Percentiles rank a stretch among this genome's conserved stretches.
phyloP scores from a whole-genome alignment of 768 basidiomycete genomes.

The Crassisporium funariophilum region DNA sequence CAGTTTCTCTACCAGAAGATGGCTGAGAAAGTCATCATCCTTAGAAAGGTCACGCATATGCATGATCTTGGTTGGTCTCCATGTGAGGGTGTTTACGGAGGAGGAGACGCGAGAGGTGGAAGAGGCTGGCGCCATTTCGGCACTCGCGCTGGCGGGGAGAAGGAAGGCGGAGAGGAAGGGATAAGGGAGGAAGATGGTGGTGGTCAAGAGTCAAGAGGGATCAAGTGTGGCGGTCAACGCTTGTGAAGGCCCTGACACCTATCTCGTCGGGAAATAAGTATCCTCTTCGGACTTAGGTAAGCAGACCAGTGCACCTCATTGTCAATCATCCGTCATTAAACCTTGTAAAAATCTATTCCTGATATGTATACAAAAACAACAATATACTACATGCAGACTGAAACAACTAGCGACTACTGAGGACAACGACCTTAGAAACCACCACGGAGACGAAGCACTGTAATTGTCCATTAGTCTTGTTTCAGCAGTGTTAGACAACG shows the following conservation, averaged over 20 bases:
- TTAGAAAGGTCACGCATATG: constrained; percentile 87
- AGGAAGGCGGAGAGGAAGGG: constrained; percentile 16
- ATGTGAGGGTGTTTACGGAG: constrained; percentile 42
- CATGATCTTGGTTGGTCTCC: constrained; percentile 89
- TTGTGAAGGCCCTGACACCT: constrained; percentile 22
- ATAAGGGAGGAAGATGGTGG: constrained; percentile 22
- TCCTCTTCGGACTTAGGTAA: constrained; percentile 30
- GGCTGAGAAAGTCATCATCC: constrained; percentile 90
- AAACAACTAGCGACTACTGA: not conserved
- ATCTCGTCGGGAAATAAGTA: constrained; percentile 25
- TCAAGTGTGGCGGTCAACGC: not conserved
- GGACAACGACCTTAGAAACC: constrained; percentile 26
- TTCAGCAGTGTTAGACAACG: constrained; percentile 3
- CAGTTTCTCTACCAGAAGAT: constrained; percentile 86
- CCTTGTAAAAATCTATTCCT: constrained; percentile 8
- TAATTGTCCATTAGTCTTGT: constrained; percentile 13
- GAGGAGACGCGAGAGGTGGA: constrained; percentile 24
- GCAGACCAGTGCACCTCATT: constrained; percentile 8
- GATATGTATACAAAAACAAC: constrained; percentile 9
- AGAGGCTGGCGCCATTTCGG: constrained; percentile 32
- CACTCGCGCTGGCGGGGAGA: constrained; percentile 15
- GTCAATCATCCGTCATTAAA: constrained; percentile 14
- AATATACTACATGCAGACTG: constrained; percentile 6
- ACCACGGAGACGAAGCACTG: constrained; percentile 46
- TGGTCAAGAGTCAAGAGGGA: constrained; percentile 4